Conservation (phyloP, 257 asterid species). For the Solanum paucissectum region DNA sequence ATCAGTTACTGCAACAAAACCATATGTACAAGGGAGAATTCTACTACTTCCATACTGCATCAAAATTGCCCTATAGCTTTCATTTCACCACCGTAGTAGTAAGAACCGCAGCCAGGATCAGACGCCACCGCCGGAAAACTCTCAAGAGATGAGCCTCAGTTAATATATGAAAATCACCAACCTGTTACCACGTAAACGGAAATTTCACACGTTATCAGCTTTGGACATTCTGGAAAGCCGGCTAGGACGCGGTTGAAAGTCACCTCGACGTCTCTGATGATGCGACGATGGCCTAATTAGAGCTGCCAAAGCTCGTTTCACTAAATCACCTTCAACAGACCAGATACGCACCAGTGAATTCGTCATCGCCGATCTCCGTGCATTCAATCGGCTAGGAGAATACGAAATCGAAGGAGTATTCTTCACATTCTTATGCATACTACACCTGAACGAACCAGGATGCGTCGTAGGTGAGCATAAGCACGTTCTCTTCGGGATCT, state of each 20-base stretch:
- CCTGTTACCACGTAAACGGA: slow-evolving; percentile 22
- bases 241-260: slow-evolving; percentile 11
- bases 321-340: slow-evolving; percentile 9
- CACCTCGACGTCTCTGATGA: slow-evolving; percentile 6
- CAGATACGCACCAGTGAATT: slow-evolving; percentile 80
- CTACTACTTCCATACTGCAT: slow-evolving; percentile 1
- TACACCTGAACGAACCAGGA: slow-evolving; percentile 88
- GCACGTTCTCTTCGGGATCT: slow-evolving; percentile 58
- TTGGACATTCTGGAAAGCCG: slow-evolving; percentile 57
- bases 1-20: slow-evolving; percentile 4
- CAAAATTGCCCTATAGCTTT: slow-evolving; percentile 10
- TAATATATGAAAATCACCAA: slow-evolving; percentile 12
- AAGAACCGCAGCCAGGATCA: slow-evolving; percentile 10
- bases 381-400: slow-evolving; percentile 56
- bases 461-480: slow-evolving; percentile 84
- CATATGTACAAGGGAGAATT: slow-evolving; percentile 19
- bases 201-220: slow-evolving; percentile 19
- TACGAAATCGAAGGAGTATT: slow-evolving; percentile 28
- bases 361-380: slow-evolving; percentile 89
- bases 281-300: slow-evolving; percentile 11
- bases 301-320: slow-evolving; percentile 10
- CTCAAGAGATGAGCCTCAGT: background rate
- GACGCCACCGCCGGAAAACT: background rate
- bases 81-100: slow-evolving; percentile 12
- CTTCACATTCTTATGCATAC: slow-evolving; percentile 54